Percentiles rank a stretch among this genome's conserved stretches.
Conservation (phyloP, 257 asterid genomes). For the Plantago major region DNA sequence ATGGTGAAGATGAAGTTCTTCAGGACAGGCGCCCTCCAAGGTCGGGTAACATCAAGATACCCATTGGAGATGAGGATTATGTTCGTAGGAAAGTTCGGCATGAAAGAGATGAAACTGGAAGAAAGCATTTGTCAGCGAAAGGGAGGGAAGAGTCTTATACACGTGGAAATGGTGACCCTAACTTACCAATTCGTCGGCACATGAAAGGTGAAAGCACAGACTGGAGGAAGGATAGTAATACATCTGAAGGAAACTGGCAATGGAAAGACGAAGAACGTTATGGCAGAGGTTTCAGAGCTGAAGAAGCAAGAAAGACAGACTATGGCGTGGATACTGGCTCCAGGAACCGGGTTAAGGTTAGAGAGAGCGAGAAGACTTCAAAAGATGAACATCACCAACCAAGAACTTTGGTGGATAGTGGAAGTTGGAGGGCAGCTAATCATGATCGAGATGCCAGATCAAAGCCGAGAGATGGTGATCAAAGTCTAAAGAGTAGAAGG, state of each 20-base stretch:
- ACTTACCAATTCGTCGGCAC: constrained; percentile 37
- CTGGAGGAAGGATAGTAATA: constrained; percentile 65
- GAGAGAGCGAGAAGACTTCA: constrained; percentile 64
- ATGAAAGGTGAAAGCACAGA: constrained; percentile 47
- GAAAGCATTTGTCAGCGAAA: constrained; percentile 39
- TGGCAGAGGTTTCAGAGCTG: constrained; percentile 52
- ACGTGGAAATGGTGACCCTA: constrained; percentile 51
- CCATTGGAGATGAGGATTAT: constrained; percentile 42
- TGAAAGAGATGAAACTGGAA: constrained; percentile 60
- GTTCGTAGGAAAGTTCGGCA: constrained; percentile 44
- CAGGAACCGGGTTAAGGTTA: constrained; percentile 44
- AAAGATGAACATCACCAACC: constrained; percentile 54
- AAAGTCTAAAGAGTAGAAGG: constrained; percentile 40
- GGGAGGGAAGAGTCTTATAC: constrained; percentile 58
- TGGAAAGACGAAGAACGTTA: constrained; percentile 59
- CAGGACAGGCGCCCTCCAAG: constrained; percentile 45
- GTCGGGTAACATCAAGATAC: constrained; percentile 35
- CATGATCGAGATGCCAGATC: constrained; percentile 52
- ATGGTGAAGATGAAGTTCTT: constrained; percentile 64
- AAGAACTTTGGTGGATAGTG: constrained; percentile 56
- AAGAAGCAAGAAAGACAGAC: constrained; percentile 62
- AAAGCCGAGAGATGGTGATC: constrained; percentile 64
- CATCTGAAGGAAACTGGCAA: constrained; percentile 59
- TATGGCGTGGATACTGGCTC: constrained; percentile 53
- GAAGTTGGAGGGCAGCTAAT: constrained; percentile 54